These are phyloP conservation scores for Boletus vermiculosoides DNA, from an alignment of 768 basidiomycete species.

Conservation along the genomic window DNA sequence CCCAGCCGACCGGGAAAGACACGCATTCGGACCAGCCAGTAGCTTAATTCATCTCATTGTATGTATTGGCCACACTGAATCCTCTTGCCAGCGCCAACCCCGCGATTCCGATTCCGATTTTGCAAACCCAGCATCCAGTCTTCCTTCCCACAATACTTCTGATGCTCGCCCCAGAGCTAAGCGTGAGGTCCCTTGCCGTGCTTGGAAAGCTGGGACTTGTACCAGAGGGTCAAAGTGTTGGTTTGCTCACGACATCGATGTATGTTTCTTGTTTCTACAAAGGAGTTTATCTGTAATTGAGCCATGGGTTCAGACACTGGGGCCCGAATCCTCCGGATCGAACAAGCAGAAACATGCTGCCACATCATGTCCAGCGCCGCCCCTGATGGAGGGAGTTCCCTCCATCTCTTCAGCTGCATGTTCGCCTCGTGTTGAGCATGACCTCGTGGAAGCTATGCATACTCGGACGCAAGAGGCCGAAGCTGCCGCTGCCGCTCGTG, in stretches of 20 bases:
- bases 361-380: background rate
- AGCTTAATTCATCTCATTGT: background rate
- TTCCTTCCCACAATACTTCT: constrained; percentile 7
- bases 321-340: background rate
- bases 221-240: constrained; percentile 35
- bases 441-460: background rate
- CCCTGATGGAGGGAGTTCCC: background rate
- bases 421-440: background rate
- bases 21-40: background rate
- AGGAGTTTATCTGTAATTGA: background rate
- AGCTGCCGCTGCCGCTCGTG: constrained; percentile 12
- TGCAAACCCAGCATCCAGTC: background rate
- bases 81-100: background rate
- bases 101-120: background rate
- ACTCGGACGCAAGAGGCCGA: constrained; percentile 13
- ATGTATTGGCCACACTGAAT: background rate
- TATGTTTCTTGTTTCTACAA: constrained; percentile 13
- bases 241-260: constrained; percentile 35
- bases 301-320: constrained; percentile 10
- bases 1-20: background rate
- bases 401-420: background rate
- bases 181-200: constrained; percentile 22
- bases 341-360: background rate
- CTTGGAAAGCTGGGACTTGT: constrained; percentile 41
- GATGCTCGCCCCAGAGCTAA: constrained; percentile 23